Evolutionary conservation across 2,329 filamentous ascomycete species (phyloP), one percentile per base, ranked within the genome.

Genomic region (Alternaria gaisen): DNA sequence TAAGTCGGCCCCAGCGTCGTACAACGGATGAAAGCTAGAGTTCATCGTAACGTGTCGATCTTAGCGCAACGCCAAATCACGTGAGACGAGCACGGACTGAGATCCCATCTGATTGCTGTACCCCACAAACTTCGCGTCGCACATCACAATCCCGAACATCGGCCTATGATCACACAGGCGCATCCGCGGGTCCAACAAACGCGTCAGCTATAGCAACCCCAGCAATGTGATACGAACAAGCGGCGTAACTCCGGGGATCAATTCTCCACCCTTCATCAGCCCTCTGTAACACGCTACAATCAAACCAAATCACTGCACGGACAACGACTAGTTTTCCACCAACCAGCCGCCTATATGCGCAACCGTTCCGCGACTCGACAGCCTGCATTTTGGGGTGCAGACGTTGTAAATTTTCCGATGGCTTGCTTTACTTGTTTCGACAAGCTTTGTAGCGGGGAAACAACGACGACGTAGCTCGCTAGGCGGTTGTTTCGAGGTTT

Each of bases 221-320:
- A 50, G 46, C 22, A 36, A 50, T 50, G 20, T 32, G 32, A 20
- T 52, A 22, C 22, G 16, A 24, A 16, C 18, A 30, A 22, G 24
- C 24, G 50, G 53, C 54, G 20, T 30, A 18, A 51, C 14, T 24
- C 11, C 28, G 56, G 60, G 41, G 38, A 44, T 40, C 53, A 41
- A 51, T 61, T 61, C 46, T 53, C 63, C 65, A 53, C 58, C 63
- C 58, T 63, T 68, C 62, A 67, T 67, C 61, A 67, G 51, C 41
- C 28, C 58, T 44, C 48, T 64, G 67, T 64, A 56, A 64, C 58
- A 55, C 63, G 56, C 44, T 53, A 64, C 34, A 56, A 63, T 65
- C 26, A 59, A 60, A 18, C 28, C 38, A 34, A 50, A 42, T 47
- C 44, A 38, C 30, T 36, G 42, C 44, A 26, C 57, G 32, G 28